These are phyloP conservation scores for Microdochium nivale DNA, from an alignment of 2,329 filamentous ascomycete species.

Conservation along the genomic window DNA sequence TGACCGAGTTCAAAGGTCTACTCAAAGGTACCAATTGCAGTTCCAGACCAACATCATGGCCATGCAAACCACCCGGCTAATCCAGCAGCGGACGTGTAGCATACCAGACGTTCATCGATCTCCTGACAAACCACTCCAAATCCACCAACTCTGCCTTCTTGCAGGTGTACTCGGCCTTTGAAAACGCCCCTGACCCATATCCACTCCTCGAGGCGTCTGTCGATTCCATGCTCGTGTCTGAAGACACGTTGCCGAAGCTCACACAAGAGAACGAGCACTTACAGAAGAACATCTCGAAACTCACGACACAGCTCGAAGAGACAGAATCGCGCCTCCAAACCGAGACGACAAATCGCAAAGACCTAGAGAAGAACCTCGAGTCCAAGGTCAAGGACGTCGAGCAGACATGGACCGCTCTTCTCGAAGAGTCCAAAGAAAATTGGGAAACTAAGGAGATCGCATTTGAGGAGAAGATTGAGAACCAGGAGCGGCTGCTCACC, in stretches of 20 bases:
- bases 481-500: constrained; percentile 82
- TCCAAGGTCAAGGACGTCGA: constrained; percentile 82
- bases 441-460: constrained; percentile 91
- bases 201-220: constrained; percentile 93
- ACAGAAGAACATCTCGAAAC: constrained; percentile 65
- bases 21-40: constrained; percentile 77
- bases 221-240: constrained; percentile 83
- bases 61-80: too few relatives aligned
- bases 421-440: constrained; percentile 92
- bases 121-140: constrained; percentile 93
- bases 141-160: constrained; percentile 88
- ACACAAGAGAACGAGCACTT: constrained; percentile 82
- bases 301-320: constrained; percentile 76
- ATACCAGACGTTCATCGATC: constrained; percentile 95
- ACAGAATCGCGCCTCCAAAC: constrained; percentile 72
- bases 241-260: constrained; percentile 85
- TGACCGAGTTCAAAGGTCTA: constrained; percentile 80
- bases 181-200: constrained; percentile 93
- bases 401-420: constrained; percentile 77
- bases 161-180: constrained; percentile 84
- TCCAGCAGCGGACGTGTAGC: too few relatives aligned
- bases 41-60: too few relatives aligned
- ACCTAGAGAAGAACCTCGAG: constrained; percentile 71
- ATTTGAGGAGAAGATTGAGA: constrained; percentile 88
- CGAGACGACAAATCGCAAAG: constrained; percentile 64